phyloP scores from a whole-genome alignment of 2,329 filamentous ascomycete genomes.

The Alternaria solani region DNA sequence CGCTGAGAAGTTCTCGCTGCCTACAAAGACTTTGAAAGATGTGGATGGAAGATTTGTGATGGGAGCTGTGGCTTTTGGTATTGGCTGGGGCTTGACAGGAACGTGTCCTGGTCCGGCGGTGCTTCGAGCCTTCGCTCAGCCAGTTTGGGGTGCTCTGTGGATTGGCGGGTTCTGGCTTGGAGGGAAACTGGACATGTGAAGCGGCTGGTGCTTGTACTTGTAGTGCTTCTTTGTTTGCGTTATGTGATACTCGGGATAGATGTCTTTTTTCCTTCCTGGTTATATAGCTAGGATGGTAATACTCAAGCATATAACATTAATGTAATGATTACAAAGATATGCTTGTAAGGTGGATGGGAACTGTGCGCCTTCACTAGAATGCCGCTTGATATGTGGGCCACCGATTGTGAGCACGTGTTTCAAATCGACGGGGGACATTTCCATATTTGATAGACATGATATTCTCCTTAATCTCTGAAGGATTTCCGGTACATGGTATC shows the following conservation, averaged over 20 bases:
- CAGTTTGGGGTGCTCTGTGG: constrained; percentile 58
- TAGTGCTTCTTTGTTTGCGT: not conserved
- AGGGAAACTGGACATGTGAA: constrained; percentile 16
- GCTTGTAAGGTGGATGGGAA: too few relatives aligned
- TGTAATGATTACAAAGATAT: not conserved
- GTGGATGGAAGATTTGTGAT: constrained; percentile 59
- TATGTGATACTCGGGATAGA: not conserved
- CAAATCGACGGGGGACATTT: not conserved
- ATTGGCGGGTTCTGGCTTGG: constrained; percentile 59
- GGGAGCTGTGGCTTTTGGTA: constrained; percentile 59
- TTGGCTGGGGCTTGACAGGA: constrained; percentile 61
- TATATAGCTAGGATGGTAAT: not conserved
- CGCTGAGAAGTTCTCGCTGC: constrained; percentile 53
- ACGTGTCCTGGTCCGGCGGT: constrained; percentile 62
- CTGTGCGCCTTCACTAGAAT: not conserved
- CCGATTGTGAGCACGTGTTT: not conserved
- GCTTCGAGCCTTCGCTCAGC: constrained; percentile 57
- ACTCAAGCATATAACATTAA: not conserved
- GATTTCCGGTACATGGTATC: not conserved
- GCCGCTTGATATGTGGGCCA: not conserved
- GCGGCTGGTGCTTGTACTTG: not conserved
- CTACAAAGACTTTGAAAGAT: constrained; percentile 56
- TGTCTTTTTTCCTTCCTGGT: not conserved
- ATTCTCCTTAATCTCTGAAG: not conserved
- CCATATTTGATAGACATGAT: not conserved